Conservation (phyloP, 2,329 filamentous ascomycete genomes). For the Alternaria angustiovoidea region DNA sequence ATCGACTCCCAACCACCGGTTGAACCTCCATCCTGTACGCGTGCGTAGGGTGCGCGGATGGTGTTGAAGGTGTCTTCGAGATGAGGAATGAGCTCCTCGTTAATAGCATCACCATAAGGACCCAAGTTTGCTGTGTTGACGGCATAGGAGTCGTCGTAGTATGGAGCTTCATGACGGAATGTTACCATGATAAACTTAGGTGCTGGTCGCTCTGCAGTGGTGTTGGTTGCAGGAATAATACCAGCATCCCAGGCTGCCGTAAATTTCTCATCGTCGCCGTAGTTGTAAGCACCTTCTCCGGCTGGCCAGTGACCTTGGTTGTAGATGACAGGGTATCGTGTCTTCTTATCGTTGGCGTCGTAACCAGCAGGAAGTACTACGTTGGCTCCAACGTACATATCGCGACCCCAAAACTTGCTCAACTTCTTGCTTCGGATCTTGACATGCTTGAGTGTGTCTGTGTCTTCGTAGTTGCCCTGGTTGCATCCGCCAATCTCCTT, state of each 20-base stretch:
- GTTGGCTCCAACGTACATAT: slow-evolving; percentile 51
- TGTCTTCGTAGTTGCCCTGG: slow-evolving; percentile 52
- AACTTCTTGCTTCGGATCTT: slow-evolving; percentile 51
- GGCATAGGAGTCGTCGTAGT: slow-evolving; percentile 52
- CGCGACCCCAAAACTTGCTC: slow-evolving; percentile 48
- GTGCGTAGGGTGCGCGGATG: slow-evolving; percentile 47
- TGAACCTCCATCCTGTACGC: slow-evolving; percentile 49
- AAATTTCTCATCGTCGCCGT: slow-evolving; percentile 27
- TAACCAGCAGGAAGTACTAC: slow-evolving; percentile 49
- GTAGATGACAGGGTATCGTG: slow-evolving; percentile 49
- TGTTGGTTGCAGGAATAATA: slow-evolving; percentile 38
- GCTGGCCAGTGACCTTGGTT: slow-evolving; percentile 47
- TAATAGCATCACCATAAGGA: slow-evolving; percentile 52
- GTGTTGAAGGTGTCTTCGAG: slow-evolving; percentile 48
- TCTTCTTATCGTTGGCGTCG: slow-evolving; percentile 37
- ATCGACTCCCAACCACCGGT: slow-evolving; percentile 51
- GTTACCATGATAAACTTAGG: slow-evolving; percentile 50
- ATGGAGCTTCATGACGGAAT: slow-evolving; percentile 51
- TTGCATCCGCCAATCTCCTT: slow-evolving; percentile 50
- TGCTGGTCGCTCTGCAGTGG: slow-evolving; percentile 32
- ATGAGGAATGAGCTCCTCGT: slow-evolving; percentile 51
- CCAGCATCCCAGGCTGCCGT: slow-evolving; percentile 44
- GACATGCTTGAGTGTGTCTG: slow-evolving; percentile 43
- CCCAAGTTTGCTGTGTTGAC: slow-evolving; percentile 53
- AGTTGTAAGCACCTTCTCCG: slow-evolving; percentile 32